phyloP scores from a whole-genome alignment of 2,329 filamentous ascomycete species.

The Chrysoporthe puriensis region DNA sequence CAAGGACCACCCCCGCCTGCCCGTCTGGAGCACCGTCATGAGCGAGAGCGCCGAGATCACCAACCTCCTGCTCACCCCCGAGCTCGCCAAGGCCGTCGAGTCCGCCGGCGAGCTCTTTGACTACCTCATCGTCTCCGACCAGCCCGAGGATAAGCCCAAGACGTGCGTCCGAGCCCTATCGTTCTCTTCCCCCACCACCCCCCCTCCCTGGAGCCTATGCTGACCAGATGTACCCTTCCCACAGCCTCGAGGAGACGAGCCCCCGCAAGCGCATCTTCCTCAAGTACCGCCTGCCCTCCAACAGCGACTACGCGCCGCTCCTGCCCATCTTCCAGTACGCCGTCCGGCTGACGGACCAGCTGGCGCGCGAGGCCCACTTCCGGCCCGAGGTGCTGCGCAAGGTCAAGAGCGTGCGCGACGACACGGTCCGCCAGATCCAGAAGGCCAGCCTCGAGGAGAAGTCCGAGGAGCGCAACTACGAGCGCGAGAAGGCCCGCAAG shows the following conservation, averaged over 20 bases:
- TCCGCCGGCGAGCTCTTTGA: conserved; percentile 81
- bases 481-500: conserved; percentile 80
- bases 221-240: not conserved
- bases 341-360: conserved; percentile 80
- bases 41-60: conserved; percentile 96
- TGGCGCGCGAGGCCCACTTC: conserved; percentile 80
- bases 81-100: conserved; percentile 79
- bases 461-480: conserved; percentile 73
- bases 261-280: conserved; percentile 88
- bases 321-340: conserved; percentile 80
- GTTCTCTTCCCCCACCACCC: not conserved
- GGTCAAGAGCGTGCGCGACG: conserved; percentile 78
- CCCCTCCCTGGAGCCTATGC: not conserved
- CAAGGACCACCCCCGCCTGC: conserved; percentile 90
- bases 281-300: conserved; percentile 69
- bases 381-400: conserved; percentile 88
- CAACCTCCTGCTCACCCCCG: conserved; percentile 82
- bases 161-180: conserved; percentile 61
- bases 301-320: conserved; percentile 66
- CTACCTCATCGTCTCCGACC: conserved; percentile 86
- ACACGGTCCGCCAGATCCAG: conserved; percentile 77
- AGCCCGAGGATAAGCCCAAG: conserved; percentile 82
- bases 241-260: conserved; percentile 77
- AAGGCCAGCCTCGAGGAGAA: conserved; percentile 79
- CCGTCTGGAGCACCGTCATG: conserved; percentile 91